Percentiles rank a stretch among this genome's conserved stretches.
These are phyloP conservation scores for Cicer cuneatum DNA, from an alignment of 306 rosid genomes.

Conservation along the genomic window DNA sequence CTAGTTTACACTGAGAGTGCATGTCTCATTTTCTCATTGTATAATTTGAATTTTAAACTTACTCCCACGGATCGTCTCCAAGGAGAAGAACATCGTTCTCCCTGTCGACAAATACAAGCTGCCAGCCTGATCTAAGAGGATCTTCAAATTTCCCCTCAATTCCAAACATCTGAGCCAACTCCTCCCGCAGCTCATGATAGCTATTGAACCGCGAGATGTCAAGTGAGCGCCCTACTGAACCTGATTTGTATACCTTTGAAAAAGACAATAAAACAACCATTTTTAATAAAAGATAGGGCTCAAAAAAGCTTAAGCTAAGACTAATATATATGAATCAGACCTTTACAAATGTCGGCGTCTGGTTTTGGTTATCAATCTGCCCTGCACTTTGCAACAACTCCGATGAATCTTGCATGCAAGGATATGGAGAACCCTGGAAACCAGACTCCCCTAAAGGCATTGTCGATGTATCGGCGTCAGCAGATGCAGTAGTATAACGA, in stretches of 20 bases:
- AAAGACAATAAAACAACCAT: conserved; percentile 42
- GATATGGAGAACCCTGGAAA: conserved; percentile 66
- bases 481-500: conserved; percentile 56
- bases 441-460: conserved; percentile 73
- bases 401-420: conserved; percentile 68
- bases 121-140: conserved; percentile 99
- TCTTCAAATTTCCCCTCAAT: conserved; percentile 92
- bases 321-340: conserved; percentile 42
- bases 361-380: conserved; percentile 67
- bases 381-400: conserved; percentile 73
- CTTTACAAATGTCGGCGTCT: conserved; percentile 76
- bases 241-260: conserved; percentile 79
- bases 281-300: conserved; percentile 22
- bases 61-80: conserved; percentile 98
- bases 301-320: conserved; percentile 30
- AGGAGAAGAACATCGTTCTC: conserved; percentile 97
- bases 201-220: conserved; percentile 94
- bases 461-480: conserved; percentile 61
- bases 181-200: conserved; percentile 90
- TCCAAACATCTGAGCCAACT: conserved; percentile 88
- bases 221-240: conserved; percentile 88
- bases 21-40: background rate
- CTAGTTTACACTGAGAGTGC: too few species aligned
- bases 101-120: conserved; percentile 99
- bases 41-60: conserved; percentile 51